These are phyloP conservation scores for Curvularia eragrostidis DNA, from an alignment of 2,329 filamentous ascomycete species.

Conservation along the genomic window DNA sequence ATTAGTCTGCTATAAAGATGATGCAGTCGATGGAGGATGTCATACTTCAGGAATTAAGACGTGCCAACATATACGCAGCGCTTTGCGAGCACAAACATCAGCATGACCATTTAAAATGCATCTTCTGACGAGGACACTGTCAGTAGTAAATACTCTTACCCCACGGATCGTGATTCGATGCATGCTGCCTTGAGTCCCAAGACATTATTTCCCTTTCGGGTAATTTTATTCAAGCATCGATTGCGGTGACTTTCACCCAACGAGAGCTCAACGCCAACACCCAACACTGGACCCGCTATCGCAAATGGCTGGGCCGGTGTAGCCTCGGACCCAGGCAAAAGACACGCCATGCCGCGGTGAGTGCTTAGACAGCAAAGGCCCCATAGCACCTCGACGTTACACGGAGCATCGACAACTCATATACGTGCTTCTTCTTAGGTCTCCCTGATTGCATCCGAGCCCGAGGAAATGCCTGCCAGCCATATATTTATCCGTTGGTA, in stretches of 20 bases:
- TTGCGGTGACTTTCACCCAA: slow-evolving; percentile 5
- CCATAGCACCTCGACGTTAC: background rate
- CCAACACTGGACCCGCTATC: slow-evolving; percentile 2
- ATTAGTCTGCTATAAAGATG: background rate
- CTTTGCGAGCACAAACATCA: background rate
- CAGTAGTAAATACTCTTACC: background rate
- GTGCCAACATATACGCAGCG: background rate
- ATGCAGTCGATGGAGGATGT: background rate
- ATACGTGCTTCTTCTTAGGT: background rate
- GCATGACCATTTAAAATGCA: background rate
- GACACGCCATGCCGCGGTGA: background rate
- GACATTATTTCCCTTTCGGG: slow-evolving; percentile 5
- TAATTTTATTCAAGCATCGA: slow-evolving; percentile 5
- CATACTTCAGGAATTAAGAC: background rate
- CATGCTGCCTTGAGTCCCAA: background rate
- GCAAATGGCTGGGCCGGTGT: background rate
- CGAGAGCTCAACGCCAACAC: slow-evolving; percentile 1
- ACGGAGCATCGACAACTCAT: background rate
- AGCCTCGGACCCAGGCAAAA: background rate
- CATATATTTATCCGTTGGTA: slow-evolving; percentile 8
- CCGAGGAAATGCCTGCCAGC: slow-evolving; percentile 1
- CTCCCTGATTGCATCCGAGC: background rate
- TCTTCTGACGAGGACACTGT: background rate
- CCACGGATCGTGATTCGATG: background rate
- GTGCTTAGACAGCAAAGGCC: background rate